Evolutionary conservation across 768 basidiomycete species (phyloP), one percentile per base, ranked within the genome.

Genomic region (Xerocomus potaroensis): DNA sequence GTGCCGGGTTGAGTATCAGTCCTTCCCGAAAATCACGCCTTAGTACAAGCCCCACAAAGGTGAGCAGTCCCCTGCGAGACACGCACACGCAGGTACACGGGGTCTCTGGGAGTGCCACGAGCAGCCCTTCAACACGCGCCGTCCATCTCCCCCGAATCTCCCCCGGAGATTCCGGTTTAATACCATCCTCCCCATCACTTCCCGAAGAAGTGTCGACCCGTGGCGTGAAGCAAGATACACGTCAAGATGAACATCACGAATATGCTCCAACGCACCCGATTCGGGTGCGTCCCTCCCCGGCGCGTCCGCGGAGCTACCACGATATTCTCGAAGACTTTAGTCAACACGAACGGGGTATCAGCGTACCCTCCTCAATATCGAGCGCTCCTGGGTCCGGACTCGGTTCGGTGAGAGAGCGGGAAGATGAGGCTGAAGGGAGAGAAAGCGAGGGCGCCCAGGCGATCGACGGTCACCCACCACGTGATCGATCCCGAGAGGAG

Each of bases 291-390:
- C 51, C 65, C 21, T 64, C 62, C 41, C 44, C 66, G 1, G 48
- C 66, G 16, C 74, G 82, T 8, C 77, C 83, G 14, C 68, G 77
- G 58, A 87, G 84, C 53, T 85, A 81, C 58, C 72, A 81, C 51
- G 79, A 84, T 53, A 77, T 86, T 43, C 62, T 84, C 43, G 81
- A 81, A 36, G 83, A 83, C 50, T 84, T 87, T 53, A 69, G 71
- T 49, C 57, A 68, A 34, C 69, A 68, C 41, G 67, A 65, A 19
- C 52, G 55, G 12, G 61, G 57, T 11, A 24, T 57, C 1, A 64
- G 65, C 16, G 50, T 67, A 22, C 63, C 58, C 5, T 63, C 63
- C 31, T 65, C 65, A 8, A 50, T 67, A 18, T 62, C 61, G 41
- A 65, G 60, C 19, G 56, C 59, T 1, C 63, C 62, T 0, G 54